Conservation (phyloP, 495 filamentous ascomycete species). For the Penicillium ucsense region DNA sequence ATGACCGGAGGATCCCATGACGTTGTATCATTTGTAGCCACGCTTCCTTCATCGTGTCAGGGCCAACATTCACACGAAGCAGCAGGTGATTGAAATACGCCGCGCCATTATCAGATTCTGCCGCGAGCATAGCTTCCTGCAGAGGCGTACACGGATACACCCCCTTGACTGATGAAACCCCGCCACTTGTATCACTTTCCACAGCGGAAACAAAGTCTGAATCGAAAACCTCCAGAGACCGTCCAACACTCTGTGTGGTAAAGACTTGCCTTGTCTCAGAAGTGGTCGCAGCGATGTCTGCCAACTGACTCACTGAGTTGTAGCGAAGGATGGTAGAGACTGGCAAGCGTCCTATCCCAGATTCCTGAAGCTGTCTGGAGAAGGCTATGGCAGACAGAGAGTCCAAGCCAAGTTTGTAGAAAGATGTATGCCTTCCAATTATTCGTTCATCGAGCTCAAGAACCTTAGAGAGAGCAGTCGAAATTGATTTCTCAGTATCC, state of each 20-base stretch:
- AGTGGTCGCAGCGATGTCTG: slow-evolving; percentile 17
- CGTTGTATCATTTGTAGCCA: slow-evolving; percentile 44
- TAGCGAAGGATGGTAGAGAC: slow-evolving; percentile 57
- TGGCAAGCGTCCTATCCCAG: slow-evolving; percentile 34
- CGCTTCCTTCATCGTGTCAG: slow-evolving; percentile 26
- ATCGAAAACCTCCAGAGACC: slow-evolving; percentile 4
- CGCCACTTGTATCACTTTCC: slow-evolving; percentile 7
- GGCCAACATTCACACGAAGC: slow-evolving; percentile 35
- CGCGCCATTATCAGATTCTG: slow-evolving; percentile 25
- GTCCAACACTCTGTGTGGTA: not conserved
- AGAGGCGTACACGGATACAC: slow-evolving; percentile 73
- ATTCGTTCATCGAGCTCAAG: slow-evolving; percentile 30
- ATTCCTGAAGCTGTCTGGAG: slow-evolving; percentile 39
- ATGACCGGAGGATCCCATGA: slow-evolving; percentile 56
- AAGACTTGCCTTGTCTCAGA: too few relatives aligned
- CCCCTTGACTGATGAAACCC: slow-evolving; percentile 31
- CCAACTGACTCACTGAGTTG: slow-evolving; percentile 47
- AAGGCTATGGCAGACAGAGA: slow-evolving; percentile 71
- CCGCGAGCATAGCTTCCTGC: slow-evolving; percentile 70
- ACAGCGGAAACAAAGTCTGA: slow-evolving; percentile 5
- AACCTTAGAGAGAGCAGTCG: slow-evolving; percentile 39
- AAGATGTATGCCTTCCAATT: slow-evolving; percentile 41
- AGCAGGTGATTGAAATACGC: slow-evolving; percentile 49
- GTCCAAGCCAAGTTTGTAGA: slow-evolving; percentile 63
- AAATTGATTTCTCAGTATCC: slow-evolving; percentile 33